Conservation (phyloP, 352 stramenopile species). For the Albugo candida region DNA sequence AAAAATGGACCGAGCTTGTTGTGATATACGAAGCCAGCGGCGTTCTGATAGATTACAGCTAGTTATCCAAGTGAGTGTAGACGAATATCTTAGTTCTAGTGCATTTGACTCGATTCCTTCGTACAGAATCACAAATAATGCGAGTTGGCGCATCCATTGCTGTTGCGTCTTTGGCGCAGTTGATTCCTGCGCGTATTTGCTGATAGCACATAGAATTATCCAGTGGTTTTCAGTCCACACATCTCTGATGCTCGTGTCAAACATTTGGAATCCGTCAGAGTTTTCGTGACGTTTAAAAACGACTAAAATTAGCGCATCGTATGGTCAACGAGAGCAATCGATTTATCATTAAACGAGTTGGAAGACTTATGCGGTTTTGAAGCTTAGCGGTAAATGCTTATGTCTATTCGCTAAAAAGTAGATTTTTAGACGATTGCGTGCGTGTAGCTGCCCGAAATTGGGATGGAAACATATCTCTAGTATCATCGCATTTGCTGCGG, state of each 20-base stretch:
- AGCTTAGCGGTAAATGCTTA: no score
- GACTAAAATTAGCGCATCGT: no score
- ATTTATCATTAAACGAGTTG: no score
- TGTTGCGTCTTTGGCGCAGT: constrained; percentile 45
- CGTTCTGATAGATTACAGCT: constrained; percentile 61
- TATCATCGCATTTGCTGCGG: no score
- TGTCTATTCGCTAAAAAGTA: no score
- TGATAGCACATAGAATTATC: constrained; percentile 88
- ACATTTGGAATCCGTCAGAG: background rate
- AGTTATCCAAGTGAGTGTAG: constrained; percentile 82
- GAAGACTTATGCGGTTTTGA: no score
- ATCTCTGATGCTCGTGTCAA: constrained; percentile 6
- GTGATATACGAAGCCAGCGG: constrained; percentile 81
- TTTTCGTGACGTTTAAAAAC: no score
- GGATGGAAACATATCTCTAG: no score
- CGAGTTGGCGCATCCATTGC: constrained; percentile 88
- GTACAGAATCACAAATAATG: constrained; percentile 89
- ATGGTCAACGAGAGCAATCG: no score
- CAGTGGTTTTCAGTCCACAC: constrained; percentile 85
- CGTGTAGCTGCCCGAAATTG: no score
- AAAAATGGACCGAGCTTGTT: constrained; percentile 91
- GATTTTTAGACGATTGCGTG: no score
- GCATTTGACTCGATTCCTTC: constrained; percentile 88
- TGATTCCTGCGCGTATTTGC: constrained; percentile 83
- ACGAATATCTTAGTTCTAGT: constrained; percentile 92